Evolutionary conservation across 1,139 yeast species (phyloP).

Genomic region (Entelexis paramagnoliae): DNA sequence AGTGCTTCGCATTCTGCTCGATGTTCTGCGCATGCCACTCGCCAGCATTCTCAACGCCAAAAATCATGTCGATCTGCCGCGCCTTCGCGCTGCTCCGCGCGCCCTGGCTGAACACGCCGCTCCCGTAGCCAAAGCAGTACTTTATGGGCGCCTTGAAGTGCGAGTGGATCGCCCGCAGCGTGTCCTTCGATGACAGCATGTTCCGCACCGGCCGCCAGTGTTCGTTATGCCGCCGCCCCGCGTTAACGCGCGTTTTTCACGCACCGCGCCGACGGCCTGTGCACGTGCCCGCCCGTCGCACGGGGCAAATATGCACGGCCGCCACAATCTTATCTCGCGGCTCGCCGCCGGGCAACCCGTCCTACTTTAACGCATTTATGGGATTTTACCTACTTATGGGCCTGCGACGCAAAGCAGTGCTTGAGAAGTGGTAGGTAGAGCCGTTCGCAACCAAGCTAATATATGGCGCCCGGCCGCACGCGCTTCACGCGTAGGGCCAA

Average conservation of each 20-base stretch:
- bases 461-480: too few relatives aligned
- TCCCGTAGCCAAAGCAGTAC: constrained; percentile 86
- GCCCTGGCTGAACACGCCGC: constrained; percentile 85
- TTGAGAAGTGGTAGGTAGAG: too few relatives aligned
- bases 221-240: not conserved
- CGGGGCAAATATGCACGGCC: too few relatives aligned
- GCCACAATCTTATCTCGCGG: too few relatives aligned
- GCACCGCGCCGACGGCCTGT: not conserved
- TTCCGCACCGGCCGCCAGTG: not conserved
- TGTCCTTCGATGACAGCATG: constrained; percentile 14
- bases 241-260: not conserved
- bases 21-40: constrained; percentile 71
- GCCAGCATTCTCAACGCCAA: constrained; percentile 62
- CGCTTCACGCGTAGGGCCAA: too few relatives aligned
- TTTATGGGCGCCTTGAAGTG: constrained; percentile 59
- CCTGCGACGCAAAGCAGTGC: too few relatives aligned
- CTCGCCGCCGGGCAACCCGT: too few relatives aligned
- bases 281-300: not conserved
- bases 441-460: too few relatives aligned
- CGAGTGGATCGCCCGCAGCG: constrained; percentile 42
- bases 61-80: constrained; percentile 75
- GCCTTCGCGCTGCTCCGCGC: constrained; percentile 27
- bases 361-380: too few relatives aligned
- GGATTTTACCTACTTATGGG: too few relatives aligned
- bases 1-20: constrained; percentile 57